Base-by-base conservation (phyloP, 306 rosid species). In the Macrotyloma uniflorum region DNA sequence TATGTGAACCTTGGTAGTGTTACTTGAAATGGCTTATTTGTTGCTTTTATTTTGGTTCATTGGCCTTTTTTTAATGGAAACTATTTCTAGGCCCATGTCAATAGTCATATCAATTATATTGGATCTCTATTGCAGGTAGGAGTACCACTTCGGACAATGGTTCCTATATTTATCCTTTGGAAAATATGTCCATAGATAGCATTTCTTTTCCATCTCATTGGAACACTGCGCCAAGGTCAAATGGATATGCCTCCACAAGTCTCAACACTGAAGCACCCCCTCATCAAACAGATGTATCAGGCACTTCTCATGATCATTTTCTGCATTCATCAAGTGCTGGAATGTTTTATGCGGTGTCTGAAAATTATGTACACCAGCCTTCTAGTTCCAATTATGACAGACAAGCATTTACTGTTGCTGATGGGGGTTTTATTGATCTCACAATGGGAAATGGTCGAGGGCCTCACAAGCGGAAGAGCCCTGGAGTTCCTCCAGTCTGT, bases 391-490 rank as follows among this genome's bases (percentile, higher is more conserved):
- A 51, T 78, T 84, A 84, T 79, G 93, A 87, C 40, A 78, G 90
- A 57, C 91, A 74, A 46, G 22, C 87, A 58, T 89, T 89, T 77
- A 86, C 82, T 15, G 84, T 22, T 20, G 35, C n/a, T 62, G 91
- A 91, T 68, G 86, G 86, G 61, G 81, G 87, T 70, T 86, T 80
- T 58, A 81, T 80, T 62, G 96, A 91, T 87, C 89, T 80, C 58
- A 82, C 93, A 50, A 51, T 87, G 87, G 88, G 87, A 77, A 91
- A 68, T 11, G 93, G 89, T 62, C 82, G 89, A 79, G 93, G 88
- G 47, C 90, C 84, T 80, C 89, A 87, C 85, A 91, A 91, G 82
- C 82, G 93, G 6, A 91, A 91, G 84, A 89, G 90, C 78, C 91
- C 96, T 53, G 96, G 91, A 76, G 79, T 89, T 75, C 90, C 89